A percentile compares a stretch with the other conserved stretches of the same genome.
phyloP scores from a whole-genome alignment of 106 monocot genomes.

The Dioscorea dumetorum region DNA sequence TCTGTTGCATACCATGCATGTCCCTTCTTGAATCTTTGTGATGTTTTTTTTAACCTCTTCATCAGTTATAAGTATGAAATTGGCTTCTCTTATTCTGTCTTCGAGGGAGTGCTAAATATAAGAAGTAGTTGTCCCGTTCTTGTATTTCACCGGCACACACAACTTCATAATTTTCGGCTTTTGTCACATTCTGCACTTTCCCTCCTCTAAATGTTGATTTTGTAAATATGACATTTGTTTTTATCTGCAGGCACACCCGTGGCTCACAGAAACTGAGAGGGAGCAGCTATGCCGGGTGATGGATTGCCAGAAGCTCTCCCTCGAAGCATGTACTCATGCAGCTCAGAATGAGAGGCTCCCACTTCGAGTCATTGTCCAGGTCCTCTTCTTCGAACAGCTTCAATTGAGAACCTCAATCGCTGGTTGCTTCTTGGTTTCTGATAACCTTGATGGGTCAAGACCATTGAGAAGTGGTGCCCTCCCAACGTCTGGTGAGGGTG shows the following conservation, averaged over 20 bases:
- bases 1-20: too few species aligned
- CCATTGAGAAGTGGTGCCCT: not conserved
- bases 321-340: slow-evolving; percentile 12
- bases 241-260: slow-evolving; percentile 7
- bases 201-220: too few species aligned
- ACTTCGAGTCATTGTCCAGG: slow-evolving; percentile 20
- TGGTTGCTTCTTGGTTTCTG: slow-evolving; percentile 11
- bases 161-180: too few species aligned
- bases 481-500: slow-evolving; percentile 3
- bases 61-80: too few species aligned
- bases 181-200: too few species aligned
- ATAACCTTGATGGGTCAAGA: slow-evolving; percentile 10
- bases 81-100: too few species aligned
- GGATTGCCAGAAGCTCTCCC: slow-evolving; percentile 14
- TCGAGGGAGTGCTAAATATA: too few species aligned
- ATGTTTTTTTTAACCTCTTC: too few species aligned
- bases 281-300: slow-evolving; percentile 10
- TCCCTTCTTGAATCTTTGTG: too few species aligned
- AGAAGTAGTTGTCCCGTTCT: too few species aligned
- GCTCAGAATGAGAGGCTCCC: slow-evolving; percentile 28
- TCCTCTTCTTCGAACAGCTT: slow-evolving; percentile 24
- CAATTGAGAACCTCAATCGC: slow-evolving; percentile 10
- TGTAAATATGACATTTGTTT: too few species aligned
- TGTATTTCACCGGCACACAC: too few species aligned
- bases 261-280: slow-evolving; percentile 8